Percentiles rank a stretch among this genome's conserved stretches.
phyloP scores from a whole-genome alignment of 73 alveolate species.

The Paramecium biaurelia region DNA sequence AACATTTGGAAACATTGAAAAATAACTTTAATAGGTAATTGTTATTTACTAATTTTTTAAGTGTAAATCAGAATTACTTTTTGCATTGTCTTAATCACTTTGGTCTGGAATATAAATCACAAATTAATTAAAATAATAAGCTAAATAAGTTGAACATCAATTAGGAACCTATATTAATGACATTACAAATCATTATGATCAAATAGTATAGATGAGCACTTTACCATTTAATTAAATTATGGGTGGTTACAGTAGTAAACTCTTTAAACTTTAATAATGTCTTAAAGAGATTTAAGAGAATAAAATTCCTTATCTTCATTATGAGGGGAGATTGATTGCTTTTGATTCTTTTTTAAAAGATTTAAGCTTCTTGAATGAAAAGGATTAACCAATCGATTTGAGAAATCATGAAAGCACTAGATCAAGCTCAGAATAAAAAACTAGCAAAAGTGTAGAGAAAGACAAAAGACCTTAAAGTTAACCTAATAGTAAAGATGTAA shows the following conservation, averaged over 20 bases:
- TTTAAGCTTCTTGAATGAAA: not conserved
- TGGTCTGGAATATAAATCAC: not conserved
- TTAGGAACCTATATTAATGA: not conserved
- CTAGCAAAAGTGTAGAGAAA: not conserved
- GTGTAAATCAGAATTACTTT: not conserved
- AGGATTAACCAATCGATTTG: not conserved
- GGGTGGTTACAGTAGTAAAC: conserved; percentile 43
- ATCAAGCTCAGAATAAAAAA: not conserved
- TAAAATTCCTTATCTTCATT: not conserved
- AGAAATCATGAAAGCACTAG: not conserved
- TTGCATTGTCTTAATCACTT: not conserved
- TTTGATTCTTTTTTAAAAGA: not conserved
- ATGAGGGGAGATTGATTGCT: not conserved
- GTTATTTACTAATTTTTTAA: not conserved
- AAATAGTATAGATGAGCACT: not conserved
- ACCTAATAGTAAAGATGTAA: not conserved
- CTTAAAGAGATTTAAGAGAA: not conserved
- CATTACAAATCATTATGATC: not conserved
- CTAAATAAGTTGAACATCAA: conserved; percentile 29
- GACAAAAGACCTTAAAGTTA: not conserved
- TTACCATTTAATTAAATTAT: conserved; percentile 7
- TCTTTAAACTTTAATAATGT: not conserved
- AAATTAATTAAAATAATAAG: not conserved
- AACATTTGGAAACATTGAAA: not conserved
- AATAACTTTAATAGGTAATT: not conserved